phyloP scores from a whole-genome alignment of 495 filamentous ascomycete genomes.

The Margaritispora aquatica region DNA sequence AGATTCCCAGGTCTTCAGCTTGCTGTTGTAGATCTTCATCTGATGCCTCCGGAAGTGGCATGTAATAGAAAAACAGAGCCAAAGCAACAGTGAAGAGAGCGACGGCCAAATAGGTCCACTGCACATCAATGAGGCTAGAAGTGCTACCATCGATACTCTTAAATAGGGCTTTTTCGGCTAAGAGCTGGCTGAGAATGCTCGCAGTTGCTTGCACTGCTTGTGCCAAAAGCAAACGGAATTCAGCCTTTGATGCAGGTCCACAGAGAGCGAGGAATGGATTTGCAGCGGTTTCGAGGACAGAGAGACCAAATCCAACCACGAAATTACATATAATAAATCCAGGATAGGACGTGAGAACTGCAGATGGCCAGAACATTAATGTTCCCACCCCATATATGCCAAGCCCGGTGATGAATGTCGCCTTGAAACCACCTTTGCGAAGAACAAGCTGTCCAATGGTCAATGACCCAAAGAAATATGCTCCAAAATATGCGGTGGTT shows the following conservation, averaged over 20 bases:
- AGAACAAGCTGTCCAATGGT: conserved; percentile 62
- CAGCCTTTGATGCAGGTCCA: conserved; percentile 41
- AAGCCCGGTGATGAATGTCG: conserved; percentile 54
- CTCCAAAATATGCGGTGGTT: conserved; percentile 36
- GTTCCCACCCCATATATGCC: conserved; percentile 56
- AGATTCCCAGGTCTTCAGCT: conserved; percentile 23
- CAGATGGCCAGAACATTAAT: conserved; percentile 64
- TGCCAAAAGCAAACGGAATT: conserved; percentile 57
- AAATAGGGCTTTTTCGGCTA: conserved; percentile 68
- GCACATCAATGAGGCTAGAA: conserved; percentile 50
- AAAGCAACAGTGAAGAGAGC: conserved; percentile 65
- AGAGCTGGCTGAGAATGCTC: conserved; percentile 56
- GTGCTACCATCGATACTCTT: conserved; percentile 23
- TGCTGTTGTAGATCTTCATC: conserved; percentile 43
- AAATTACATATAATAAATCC: conserved; percentile 60
- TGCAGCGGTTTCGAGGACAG: conserved; percentile 58
- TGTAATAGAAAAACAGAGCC: conserved; percentile 53
- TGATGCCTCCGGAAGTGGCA: conserved; percentile 46
- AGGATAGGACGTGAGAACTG: conserved; percentile 51
- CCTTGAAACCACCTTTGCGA: conserved; percentile 48
- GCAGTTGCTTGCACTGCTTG: conserved; percentile 65
- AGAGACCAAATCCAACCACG: conserved; percentile 60
- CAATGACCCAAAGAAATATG: conserved; percentile 58
- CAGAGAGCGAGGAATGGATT: conserved; percentile 63
- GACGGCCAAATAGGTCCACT: conserved; percentile 73